Base-by-base conservation (phyloP, 2,329 filamentous ascomycete genomes). In the Fusarium sp. region DNA sequence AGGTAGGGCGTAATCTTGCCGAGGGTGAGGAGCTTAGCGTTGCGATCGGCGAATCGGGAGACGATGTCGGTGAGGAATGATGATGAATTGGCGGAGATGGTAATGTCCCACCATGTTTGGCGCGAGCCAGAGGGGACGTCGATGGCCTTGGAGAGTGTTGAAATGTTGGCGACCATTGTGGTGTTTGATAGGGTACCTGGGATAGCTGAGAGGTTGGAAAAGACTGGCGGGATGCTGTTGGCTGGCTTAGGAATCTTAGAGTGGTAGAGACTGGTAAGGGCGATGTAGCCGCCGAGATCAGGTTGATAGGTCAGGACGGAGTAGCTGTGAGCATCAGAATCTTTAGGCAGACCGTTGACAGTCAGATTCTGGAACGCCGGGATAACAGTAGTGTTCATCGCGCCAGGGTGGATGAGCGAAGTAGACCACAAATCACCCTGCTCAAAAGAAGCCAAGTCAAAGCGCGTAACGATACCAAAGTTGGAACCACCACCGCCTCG, bases 401-500 rank as follows among this genome's bases (percentile, higher is more conserved):
- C n/a, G 12, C 54, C 54, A 1, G 54, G 44, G 3, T 50, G 32
- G 22, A 57, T 57, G 15, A 57, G 54, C 6, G 62, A 71, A 24
- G 60, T 56, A n/a, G 68, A 54, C 79, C 79, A 81, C 7, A 80
- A 12, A 16, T 73, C 71, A 5, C 74, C 71, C 55, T 78, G 75
- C 4, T 54, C 55, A 15, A 79, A 80, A 0, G 75, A 74, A 8
- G 59, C 62, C 43, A 79, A 54, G 66, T 79, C 72, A 57, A 78
- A 78, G 44, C 75, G 63, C 6, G 79, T 79, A 29, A 66, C 60
- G 18, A 66, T 65, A 9, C 63, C 63, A 6, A 65, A 54, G 25
- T 65, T 66, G 3, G 63, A 66, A 16, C 63, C 63, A 3, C 63
- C 63, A 6, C 63, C 63, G 5, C 63, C 63, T 15, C 60, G 53